These are phyloP conservation scores for Trametes coccinea DNA, from an alignment of 768 basidiomycete genomes.

Conservation along the genomic window DNA sequence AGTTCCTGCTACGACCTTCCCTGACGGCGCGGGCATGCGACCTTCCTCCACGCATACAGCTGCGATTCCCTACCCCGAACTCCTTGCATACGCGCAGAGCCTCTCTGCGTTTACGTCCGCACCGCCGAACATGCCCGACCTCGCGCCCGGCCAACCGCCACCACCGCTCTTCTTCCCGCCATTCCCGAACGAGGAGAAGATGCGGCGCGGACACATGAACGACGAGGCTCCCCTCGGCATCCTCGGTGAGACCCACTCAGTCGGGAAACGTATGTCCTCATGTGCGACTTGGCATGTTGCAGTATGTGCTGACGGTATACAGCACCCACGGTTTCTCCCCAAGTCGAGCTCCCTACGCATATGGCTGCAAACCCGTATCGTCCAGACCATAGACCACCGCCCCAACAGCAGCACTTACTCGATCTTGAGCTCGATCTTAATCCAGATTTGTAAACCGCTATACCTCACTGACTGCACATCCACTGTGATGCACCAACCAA, in stretches of 20 bases:
- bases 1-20: neutral
- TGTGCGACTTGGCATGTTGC: neutral
- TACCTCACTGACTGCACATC: neutral
- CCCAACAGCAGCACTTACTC: slow-evolving; percentile 58
- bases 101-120: slow-evolving; percentile 86
- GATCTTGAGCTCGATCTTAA: slow-evolving; percentile 85
- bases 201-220: slow-evolving; percentile 80
- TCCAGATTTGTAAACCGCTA: slow-evolving; percentile 57
- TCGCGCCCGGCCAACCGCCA: slow-evolving; percentile 69
- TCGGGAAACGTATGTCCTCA: slow-evolving; percentile 59
- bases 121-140: slow-evolving; percentile 84
- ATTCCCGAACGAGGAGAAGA: slow-evolving; percentile 90
- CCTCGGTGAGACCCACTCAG: slow-evolving; percentile 79
- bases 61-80: slow-evolving; percentile 78
- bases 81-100: slow-evolving; percentile 82
- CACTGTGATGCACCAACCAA: no score
- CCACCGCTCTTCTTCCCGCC: slow-evolving; percentile 86
- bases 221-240: slow-evolving; percentile 77
- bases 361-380: slow-evolving; percentile 69
- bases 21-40: neutral
- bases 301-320: slow-evolving; percentile 14
- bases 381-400: slow-evolving; percentile 62
- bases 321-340: slow-evolving; percentile 69
- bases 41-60: slow-evolving; percentile 42
- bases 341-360: slow-evolving; percentile 48